Evolutionary conservation across 768 basidiomycete species (phyloP), one percentile per base, ranked within the genome.

Genomic region (Coprinopsis cinerea): DNA sequence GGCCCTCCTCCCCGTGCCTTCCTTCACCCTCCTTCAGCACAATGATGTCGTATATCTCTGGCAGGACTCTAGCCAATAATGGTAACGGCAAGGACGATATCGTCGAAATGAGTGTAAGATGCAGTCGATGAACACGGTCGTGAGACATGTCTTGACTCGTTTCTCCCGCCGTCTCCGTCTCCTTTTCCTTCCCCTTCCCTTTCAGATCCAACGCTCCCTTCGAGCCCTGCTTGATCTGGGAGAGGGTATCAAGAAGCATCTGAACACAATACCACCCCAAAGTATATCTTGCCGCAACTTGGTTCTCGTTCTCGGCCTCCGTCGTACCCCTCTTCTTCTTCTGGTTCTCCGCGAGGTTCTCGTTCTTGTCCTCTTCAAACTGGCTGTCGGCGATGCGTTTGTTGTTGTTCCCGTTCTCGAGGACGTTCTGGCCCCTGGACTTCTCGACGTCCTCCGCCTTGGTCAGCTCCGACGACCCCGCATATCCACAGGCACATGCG

Each of bases 211-310:
- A n/a, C n/a, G n/a, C n/a, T n/a, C n/a, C n/a, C n/a, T n/a, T n/a
- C n/a, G n/a, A n/a, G n/a, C n/a, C n/a, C n/a, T n/a, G n/a, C n/a
- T n/a, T n/a, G 20, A 70, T 56, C 7, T 60, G 55, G 36, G 66
- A 63, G 37, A 85, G 77, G 9, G 70, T 67, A 32, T 68, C 65
- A 14, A 86, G 61, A 24, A 89, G 67, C 27, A 73, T 60, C 44
- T 76, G 75, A 50, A 91, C 67, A 65, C 83, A 87, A 58, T 83
- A 76, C 79, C 83, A 85, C 2, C 81, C 80, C n/a, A 88, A 71
- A 0, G 75, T 67, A 43, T 74, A 60, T 51, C 57, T 55, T 32
- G 66, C 64, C 41, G 61, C 60, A 30, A n/a, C n/a, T n/a, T n/a
- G n/a, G n/a, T n/a, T n/a, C n/a, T 39, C 26, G 30, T 39, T 34